Evolutionary conservation across 768 basidiomycete genomes (phyloP).

Genomic region (Paxillus rubicundulus): DNA sequence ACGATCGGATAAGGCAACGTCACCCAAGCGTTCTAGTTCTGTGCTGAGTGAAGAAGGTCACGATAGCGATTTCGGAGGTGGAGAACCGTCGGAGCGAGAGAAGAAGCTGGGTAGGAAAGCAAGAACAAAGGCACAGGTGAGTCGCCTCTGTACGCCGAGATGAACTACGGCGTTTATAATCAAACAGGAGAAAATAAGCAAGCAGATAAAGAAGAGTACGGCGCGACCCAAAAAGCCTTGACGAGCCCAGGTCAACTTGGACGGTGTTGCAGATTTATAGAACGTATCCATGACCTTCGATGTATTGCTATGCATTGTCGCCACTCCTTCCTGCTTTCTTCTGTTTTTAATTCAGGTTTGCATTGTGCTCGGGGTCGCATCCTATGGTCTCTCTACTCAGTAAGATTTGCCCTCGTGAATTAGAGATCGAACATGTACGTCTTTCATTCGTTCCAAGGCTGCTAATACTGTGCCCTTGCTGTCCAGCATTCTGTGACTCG

Average conservation of each 20-base stretch:
- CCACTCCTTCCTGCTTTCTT: slow-evolving; percentile 1
- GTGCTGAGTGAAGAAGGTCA: slow-evolving; percentile 39
- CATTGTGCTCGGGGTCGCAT: background rate
- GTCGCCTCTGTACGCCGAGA: slow-evolving; percentile 3
- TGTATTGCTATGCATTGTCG: slow-evolving; percentile 19
- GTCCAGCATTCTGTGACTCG: no score
- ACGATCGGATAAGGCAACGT: slow-evolving; percentile 33
- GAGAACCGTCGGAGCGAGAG: slow-evolving; percentile 27
- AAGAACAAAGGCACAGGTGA: slow-evolving; percentile 40
- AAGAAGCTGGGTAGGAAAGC: slow-evolving; percentile 41
- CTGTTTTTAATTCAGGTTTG: slow-evolving; percentile 6
- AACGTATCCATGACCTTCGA: slow-evolving; percentile 2
- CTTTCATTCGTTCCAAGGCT: background rate
- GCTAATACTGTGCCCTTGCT: background rate
- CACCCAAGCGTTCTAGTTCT: slow-evolving; percentile 28
- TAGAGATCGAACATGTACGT: background rate
- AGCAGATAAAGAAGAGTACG: slow-evolving; percentile 22
- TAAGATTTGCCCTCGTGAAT: no score
- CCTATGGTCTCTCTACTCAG: no score
- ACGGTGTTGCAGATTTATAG: slow-evolving; percentile 4
- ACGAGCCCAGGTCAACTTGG: background rate
- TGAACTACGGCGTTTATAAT: slow-evolving; percentile 1
- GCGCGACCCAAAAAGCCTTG: slow-evolving; percentile 26
- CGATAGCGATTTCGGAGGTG: slow-evolving; percentile 28
- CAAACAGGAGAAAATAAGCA: slow-evolving; percentile 32